Base-by-base conservation (phyloP, 371 early-diverging fungal species). In the Synchytrium microbalum region DNA sequence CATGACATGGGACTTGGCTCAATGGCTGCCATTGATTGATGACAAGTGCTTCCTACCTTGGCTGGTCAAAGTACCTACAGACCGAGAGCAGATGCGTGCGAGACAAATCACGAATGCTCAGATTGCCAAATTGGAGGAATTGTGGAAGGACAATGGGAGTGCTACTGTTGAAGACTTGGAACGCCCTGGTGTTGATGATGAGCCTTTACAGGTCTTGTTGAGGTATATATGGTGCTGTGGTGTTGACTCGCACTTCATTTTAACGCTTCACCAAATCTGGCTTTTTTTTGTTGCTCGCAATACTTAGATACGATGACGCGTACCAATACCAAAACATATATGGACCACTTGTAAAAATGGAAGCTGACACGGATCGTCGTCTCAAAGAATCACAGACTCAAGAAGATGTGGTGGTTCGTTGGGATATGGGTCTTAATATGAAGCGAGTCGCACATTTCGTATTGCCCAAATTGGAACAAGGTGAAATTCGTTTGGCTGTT, bases 361-460 rank as follows among this genome's bases (percentile, higher is more conserved):
- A 99, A 74, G 96, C 96, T 26, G 94, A 96, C 61, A 92, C 96
- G 70, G 98, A 98, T 71, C 86, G 90, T 62, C 87, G 91, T 64
- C 71, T 95, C 54, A 96, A 95, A 73, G 99, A 98, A 73, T 82
- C 93, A 3, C 97, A 98, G 79, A 93, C 94, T 1, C 94, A 98
- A 75, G 93, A 93, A 58, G 90, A 93, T 67, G 90, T 98, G 61
- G 86, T 88, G 25, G 93, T 99, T 19, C 88, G 95, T 25, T 97
- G 98, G 97, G 95, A 96, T 76, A 84, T 89, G n/a, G 93, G 96
- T 53, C 76, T 97, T 63, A 98, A 93, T 75, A 86, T 85, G 69
- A 94, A 93, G 75, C 85, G 88, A n/a, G 76, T 93, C 38, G 98
- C 95, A 0, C 93, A 88, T 82, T 97, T 98, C 68, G 80, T 85